phyloP scores from a whole-genome alignment of 306 rosid species.

The Alnus glutinosa region DNA sequence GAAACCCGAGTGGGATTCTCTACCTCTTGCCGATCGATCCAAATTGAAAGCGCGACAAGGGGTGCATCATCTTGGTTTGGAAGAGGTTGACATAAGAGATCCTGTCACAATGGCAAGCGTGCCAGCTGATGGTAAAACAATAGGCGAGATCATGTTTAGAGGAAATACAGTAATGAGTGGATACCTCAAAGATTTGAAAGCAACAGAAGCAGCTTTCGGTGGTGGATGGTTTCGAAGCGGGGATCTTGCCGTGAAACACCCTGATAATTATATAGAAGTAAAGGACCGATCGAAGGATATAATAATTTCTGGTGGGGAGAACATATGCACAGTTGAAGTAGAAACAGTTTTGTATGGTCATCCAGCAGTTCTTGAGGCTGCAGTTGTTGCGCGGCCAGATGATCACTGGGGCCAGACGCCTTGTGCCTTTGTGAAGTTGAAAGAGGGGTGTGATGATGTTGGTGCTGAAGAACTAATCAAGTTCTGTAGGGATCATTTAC shows the following conservation, averaged over 20 bases:
- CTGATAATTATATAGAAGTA: conserved; percentile 69
- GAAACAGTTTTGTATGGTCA: conserved; percentile 70
- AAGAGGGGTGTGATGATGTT: conserved; percentile 44
- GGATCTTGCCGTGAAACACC: conserved; percentile 76
- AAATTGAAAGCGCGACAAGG: conserved; percentile 72
- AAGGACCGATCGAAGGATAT: conserved; percentile 82
- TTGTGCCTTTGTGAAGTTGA: conserved; percentile 77
- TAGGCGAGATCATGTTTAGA: conserved; percentile 77
- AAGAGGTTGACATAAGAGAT: conserved; percentile 66
- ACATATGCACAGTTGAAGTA: conserved; percentile 76
- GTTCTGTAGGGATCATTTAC: conserved; percentile 55
- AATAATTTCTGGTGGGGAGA: conserved; percentile 84
- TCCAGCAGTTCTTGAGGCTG: conserved; percentile 78
- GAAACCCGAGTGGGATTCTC: conserved; percentile 72
- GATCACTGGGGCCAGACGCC: conserved; percentile 87
- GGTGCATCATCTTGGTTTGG: conserved; percentile 58
- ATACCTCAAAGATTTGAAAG: conserved; percentile 61
- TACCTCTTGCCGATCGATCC: conserved; percentile 47
- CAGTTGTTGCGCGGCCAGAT: conserved; percentile 77
- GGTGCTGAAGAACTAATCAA: conserved; percentile 48
- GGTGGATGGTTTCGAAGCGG: conserved; percentile 91
- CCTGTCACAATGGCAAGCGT: conserved; percentile 67
- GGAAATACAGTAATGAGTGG: conserved; percentile 96
- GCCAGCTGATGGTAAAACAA: conserved; percentile 65
- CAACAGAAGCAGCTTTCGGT: conserved; percentile 67